Conservation (phyloP, 2,329 filamentous ascomycete genomes). For the Bipolaris cookei region DNA sequence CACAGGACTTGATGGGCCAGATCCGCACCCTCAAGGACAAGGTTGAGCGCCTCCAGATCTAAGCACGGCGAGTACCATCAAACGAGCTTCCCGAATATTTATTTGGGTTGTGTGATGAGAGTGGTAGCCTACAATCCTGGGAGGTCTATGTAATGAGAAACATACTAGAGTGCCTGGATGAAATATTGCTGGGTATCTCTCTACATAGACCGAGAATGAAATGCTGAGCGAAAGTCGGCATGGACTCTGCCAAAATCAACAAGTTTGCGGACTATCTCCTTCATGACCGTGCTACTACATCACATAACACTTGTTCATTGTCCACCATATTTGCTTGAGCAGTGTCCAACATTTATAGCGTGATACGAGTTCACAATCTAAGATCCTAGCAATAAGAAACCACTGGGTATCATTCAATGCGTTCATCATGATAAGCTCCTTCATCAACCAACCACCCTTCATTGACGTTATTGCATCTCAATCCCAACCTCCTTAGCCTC, state of each 20-base stretch:
- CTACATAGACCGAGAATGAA: constrained; percentile 38
- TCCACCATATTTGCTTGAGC: too few relatives aligned
- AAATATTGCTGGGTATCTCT: constrained; percentile 22
- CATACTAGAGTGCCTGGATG: constrained; percentile 23
- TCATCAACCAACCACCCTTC: neutral
- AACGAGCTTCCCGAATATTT: neutral
- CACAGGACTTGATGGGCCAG: constrained; percentile 70
- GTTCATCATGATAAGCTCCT: constrained; percentile 5
- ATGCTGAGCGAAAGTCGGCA: constrained; percentile 26
- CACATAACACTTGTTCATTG: neutral
- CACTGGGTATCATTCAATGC: constrained; percentile 13
- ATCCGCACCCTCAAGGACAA: constrained; percentile 91
- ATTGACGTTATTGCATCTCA: constrained; percentile 41
- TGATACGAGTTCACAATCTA: neutral
- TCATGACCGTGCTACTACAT: neutral
- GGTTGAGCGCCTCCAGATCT: constrained; percentile 95
- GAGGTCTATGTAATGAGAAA: constrained; percentile 25
- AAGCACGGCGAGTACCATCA: constrained; percentile 15
- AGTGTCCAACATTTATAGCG: neutral
- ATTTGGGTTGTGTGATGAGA: constrained; percentile 3
- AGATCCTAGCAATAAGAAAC: neutral
- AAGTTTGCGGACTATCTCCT: neutral
- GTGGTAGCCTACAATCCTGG: constrained; percentile 11
- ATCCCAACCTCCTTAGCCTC: constrained; percentile 40
- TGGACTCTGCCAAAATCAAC: constrained; percentile 28